Evolutionary conservation across 2,329 filamentous ascomycete species (phyloP), one percentile per base, ranked within the genome.

Genomic region (Monosporascus sp.): DNA sequence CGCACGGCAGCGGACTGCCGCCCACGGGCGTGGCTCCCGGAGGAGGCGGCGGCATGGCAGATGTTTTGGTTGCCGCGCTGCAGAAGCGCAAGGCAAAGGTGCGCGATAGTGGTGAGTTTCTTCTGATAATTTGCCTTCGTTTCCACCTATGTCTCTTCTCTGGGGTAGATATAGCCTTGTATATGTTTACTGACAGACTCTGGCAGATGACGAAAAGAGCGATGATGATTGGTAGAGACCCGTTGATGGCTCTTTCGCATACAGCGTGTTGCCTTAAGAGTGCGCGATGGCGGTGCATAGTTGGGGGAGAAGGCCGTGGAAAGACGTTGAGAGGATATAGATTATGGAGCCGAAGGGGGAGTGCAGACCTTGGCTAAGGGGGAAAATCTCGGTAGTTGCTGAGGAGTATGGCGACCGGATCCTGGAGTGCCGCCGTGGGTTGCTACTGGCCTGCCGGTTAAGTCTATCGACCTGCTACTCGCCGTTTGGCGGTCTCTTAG

Each of bases 1-100:
- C 79, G 41, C 73, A 77, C 49, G 77, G 78, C 27, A 78, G 76
- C 61, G 78, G 76, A 39, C 62, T 77, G 54, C 74, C 81, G 52
- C 73, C 82, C 8, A 73, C 80, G 46, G 79, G 79, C 24, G 69
- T 78, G 44, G 70, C 75, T n/a, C 68, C 76, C 48, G 69, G 74
- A 49, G 79, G 79, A 18, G 80, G 82, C 11, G 82, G 85, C 52
- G 86, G 83, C 37, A 83, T 97, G 80, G 90, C 90, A 22, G 90
- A 88, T 74, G 92, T 90, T 48, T 74, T 96, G 62, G 89, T 89
- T 55, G 87, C 84, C 55, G 88, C 87, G 53, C 72, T 92, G 63
- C 83, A 87, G 66, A 88, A 89, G 74, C 81, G 93, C 70, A 97
- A 97, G 77, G 85, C 90, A 72, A 96, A 96, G 78, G 93, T 97